Evolutionary conservation across 768 basidiomycete genomes (phyloP).

Genomic region (Leccinum longicurvipes): DNA sequence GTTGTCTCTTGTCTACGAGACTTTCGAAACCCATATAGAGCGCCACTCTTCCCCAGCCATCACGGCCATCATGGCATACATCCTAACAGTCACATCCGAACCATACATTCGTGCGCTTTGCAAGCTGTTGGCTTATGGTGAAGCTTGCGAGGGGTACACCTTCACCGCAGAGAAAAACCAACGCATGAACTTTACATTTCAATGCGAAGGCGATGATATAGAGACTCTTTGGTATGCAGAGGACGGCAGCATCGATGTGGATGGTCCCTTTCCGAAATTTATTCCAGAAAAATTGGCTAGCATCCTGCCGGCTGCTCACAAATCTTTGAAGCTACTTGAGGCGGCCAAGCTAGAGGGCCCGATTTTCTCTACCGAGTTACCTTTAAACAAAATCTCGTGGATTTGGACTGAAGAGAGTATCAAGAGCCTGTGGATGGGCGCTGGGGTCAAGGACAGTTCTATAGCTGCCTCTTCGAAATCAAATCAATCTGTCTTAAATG

Average conservation of each 20-base stretch:
- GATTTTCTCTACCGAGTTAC: slow-evolving; percentile 40
- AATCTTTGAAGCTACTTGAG: slow-evolving; percentile 62
- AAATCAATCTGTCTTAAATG: background rate
- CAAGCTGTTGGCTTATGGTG: slow-evolving; percentile 53
- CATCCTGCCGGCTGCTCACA: slow-evolving; percentile 60
- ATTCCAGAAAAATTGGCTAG: slow-evolving; percentile 50
- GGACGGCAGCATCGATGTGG: slow-evolving; percentile 38
- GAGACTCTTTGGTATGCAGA: slow-evolving; percentile 40
- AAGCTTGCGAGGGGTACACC: slow-evolving; percentile 28
- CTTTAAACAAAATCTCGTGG: slow-evolving; percentile 42
- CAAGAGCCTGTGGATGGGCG: slow-evolving; percentile 7
- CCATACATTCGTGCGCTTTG: slow-evolving; percentile 61
- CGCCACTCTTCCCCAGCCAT: slow-evolving; percentile 47
- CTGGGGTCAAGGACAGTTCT: background rate
- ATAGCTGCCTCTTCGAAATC: background rate
- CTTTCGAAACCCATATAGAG: slow-evolving; percentile 52
- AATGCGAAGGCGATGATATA: slow-evolving; percentile 30
- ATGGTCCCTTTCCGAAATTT: slow-evolving; percentile 58
- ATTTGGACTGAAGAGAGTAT: slow-evolving; percentile 37
- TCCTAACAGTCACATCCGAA: slow-evolving; percentile 61
- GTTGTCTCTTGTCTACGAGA: slow-evolving; percentile 59
- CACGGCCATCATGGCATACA: slow-evolving; percentile 58
- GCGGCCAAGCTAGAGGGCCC: slow-evolving; percentile 65
- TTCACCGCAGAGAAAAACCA: slow-evolving; percentile 11
- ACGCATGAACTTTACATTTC: slow-evolving; percentile 12